Conservation (phyloP, 1,284 basidiomycete genomes). For the Moesziomyces antarcticus region DNA sequence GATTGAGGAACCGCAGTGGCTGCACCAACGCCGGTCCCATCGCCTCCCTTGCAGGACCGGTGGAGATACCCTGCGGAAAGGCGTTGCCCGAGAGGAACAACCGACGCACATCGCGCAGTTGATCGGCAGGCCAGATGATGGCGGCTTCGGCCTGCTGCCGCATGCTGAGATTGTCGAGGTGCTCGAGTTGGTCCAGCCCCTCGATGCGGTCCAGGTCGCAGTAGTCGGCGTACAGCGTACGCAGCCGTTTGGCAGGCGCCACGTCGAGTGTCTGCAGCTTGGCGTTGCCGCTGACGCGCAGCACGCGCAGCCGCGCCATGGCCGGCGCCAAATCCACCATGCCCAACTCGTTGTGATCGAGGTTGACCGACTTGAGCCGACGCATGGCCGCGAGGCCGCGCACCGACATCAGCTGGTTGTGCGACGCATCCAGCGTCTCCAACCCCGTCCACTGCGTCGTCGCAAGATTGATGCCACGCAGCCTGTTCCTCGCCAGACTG, state of each 20-base stretch:
- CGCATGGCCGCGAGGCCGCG: slow-evolving; percentile 40
- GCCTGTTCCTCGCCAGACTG: slow-evolving; percentile 81
- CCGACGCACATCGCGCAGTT: slow-evolving; percentile 88
- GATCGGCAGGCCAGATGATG: slow-evolving; percentile 75
- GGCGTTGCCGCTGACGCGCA: slow-evolving; percentile 84
- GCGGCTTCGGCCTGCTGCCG: slow-evolving; percentile 80
- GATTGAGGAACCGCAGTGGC: slow-evolving; percentile 76
- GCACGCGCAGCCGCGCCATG: slow-evolving; percentile 73
- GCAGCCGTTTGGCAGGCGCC: slow-evolving; percentile 77
- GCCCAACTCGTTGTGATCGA: slow-evolving; percentile 81
- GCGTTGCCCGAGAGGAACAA: slow-evolving; percentile 89
- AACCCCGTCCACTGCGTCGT: slow-evolving; percentile 68
- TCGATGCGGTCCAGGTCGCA: slow-evolving; percentile 75
- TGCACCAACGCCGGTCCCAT: slow-evolving; percentile 4
- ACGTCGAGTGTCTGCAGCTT: slow-evolving; percentile 78
- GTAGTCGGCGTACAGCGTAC: slow-evolving; percentile 91
- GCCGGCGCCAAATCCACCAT: slow-evolving; percentile 69
- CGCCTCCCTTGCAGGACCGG: background rate
- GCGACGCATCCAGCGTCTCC: slow-evolving; percentile 83
- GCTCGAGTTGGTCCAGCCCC: slow-evolving; percentile 73
- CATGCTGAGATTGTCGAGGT: slow-evolving; percentile 88
- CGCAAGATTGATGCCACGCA: slow-evolving; percentile 74
- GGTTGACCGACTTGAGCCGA: slow-evolving; percentile 80
- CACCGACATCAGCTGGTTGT: slow-evolving; percentile 75
- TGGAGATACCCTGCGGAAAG: slow-evolving; percentile 44